Evolutionary conservation across 2,329 filamentous ascomycete species (phyloP), one percentile per base, ranked within the genome.

Genomic region (Cladorrhinum sp.): DNA sequence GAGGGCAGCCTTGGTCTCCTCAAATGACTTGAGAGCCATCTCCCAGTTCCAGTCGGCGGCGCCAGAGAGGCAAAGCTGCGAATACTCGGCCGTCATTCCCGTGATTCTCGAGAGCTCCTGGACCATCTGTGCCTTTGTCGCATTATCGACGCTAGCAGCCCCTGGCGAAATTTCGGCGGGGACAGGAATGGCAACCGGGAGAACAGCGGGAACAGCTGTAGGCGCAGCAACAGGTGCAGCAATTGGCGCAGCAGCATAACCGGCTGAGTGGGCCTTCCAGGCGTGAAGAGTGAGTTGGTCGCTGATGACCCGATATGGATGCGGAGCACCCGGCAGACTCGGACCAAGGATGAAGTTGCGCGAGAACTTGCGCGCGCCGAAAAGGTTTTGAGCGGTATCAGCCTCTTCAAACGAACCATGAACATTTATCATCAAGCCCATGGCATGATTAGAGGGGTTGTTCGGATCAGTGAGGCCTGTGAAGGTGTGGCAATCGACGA

Each of bases 361-460:
- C 57, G 92, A 91, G 74, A 96, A 96, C 72, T 89, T 92, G 62
- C 92, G 87, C 67, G 87, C 85, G 38, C 85, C 80, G 49, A 82
- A 82, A 50, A 83, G 80, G 52, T 81, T 78, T 22, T 80, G 82
- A 16, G 75, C 74, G 2, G 77, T 73, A 66, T 90, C 84, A 18
- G 87, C 78, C 71, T 96, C 92, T 53, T 93, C 87, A 62, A 92
- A 96, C 69, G 93, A 90, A 64, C 92, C 90, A 68, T 95, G 90
- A n/a, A 93, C 81, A 7, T 84, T 88, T 66, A 96, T 84, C 54
- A 91, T 82, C 65, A 96, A 83, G 7, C 92, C 89, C 20, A 93
- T 90, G 20, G 78, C 77, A 1, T 77, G 72, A 2, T 24, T 12
- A 62, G 81, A 87, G 64, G 87, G 80, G 1, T 86, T 85, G 12